Evolutionary conservation across 768 basidiomycete genomes (phyloP).

Genomic region (Lactarius psammicola): DNA sequence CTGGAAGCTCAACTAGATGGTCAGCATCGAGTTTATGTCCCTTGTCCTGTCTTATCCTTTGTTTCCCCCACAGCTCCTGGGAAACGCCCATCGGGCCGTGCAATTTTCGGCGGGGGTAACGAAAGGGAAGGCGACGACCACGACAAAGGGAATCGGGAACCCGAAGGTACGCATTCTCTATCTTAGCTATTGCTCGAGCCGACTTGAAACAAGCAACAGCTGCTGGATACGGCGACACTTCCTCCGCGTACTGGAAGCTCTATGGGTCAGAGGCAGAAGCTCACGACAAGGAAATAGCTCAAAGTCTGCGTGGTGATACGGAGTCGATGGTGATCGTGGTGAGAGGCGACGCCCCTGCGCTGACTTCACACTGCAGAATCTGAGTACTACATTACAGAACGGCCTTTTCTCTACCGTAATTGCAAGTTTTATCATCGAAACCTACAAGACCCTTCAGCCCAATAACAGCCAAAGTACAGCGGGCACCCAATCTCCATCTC

Average conservation of each 20-base stretch:
- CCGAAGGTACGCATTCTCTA: too few species aligned
- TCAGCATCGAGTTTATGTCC: too few species aligned
- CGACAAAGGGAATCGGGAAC: too few species aligned
- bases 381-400: not conserved
- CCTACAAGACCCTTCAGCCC: slow-evolving; percentile 21
- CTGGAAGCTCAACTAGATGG: too few species aligned
- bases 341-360: not conserved
- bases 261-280: slow-evolving; percentile 22
- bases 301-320: slow-evolving; percentile 24
- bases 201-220: not conserved
- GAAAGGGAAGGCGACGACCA: too few species aligned
- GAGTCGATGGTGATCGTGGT: slow-evolving; percentile 25
- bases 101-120: too few species aligned
- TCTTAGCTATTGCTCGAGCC: too few species aligned
- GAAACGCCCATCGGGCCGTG: too few species aligned
- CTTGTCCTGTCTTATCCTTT: too few species aligned
- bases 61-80: too few species aligned
- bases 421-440: slow-evolving; percentile 25
- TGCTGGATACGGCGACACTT: slow-evolving; percentile 3
- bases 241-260: slow-evolving; percentile 14
- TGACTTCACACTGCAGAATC: not conserved
- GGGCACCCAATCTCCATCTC: not conserved
- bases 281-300: slow-evolving; percentile 14
- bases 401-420: slow-evolving; percentile 23
- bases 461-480: not conserved